Conservation (phyloP, 345 rosid genomes). For the Rhodamnia rubescens region DNA sequence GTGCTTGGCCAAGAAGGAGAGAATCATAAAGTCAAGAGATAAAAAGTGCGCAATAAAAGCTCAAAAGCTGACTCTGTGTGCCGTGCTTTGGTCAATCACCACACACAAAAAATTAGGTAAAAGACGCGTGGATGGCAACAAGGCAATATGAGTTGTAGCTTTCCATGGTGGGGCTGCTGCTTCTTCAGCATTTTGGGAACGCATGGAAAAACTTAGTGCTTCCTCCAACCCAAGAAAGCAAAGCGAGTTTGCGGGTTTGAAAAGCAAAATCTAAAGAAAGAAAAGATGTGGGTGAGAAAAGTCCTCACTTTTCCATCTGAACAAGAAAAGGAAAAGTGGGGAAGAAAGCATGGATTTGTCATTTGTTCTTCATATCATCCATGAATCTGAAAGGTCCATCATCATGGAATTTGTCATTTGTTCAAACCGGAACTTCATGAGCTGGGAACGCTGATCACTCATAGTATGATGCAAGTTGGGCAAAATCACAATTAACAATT, state of each 20-base stretch:
- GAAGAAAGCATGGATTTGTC: background rate
- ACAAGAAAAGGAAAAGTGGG: background rate
- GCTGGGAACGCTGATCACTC: too few relatives aligned
- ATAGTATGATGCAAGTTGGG: background rate
- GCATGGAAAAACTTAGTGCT: background rate
- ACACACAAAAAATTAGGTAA: conserved; percentile 2
- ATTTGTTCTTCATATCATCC: background rate
- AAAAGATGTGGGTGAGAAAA: background rate
- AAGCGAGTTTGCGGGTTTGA: background rate
- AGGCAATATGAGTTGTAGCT: background rate
- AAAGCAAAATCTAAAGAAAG: background rate
- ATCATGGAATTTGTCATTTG: background rate
- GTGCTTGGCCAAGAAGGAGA: background rate
- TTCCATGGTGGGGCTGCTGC: background rate
- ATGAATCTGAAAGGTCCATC: background rate
- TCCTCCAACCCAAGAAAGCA: background rate
- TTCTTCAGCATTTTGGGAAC: background rate
- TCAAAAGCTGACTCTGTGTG: background rate
- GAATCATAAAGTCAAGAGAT: background rate
- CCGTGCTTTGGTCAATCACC: background rate
- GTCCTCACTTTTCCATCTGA: background rate
- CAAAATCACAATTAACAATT: background rate
- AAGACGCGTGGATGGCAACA: conserved; percentile 9
- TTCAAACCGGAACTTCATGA: background rate
- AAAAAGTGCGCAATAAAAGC: background rate